These are phyloP conservation scores for Antitrichia curtipendula DNA, from an alignment of 225 moss, liverwort and hornwort species.

Conservation along the genomic window DNA sequence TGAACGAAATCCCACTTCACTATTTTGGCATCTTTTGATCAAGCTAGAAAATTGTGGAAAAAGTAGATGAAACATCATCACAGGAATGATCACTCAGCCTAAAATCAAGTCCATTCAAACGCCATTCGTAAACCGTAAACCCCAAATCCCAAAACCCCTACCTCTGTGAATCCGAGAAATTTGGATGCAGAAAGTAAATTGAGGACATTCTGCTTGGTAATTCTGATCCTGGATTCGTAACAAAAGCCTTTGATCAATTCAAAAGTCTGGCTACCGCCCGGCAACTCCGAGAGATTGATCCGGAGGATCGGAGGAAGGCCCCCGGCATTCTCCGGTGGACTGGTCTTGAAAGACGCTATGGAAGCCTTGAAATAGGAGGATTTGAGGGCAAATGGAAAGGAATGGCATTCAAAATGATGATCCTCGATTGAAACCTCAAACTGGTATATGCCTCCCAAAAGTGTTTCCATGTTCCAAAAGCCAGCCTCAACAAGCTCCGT, in stretches of 20 bases:
- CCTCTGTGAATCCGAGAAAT: slow-evolving; percentile 17
- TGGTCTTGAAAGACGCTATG: neutral
- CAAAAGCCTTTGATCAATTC: neutral
- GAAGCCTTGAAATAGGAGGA: neutral
- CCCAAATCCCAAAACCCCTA: neutral
- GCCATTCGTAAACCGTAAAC: neutral
- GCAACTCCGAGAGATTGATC: neutral
- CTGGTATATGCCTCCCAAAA: neutral
- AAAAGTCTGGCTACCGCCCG: neutral
- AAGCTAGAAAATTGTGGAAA: neutral
- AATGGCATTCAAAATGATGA: neutral
- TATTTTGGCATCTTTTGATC: neutral
- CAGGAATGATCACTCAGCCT: neutral
- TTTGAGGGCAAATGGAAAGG: neutral
- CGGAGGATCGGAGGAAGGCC: neutral
- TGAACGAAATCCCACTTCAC: neutral
- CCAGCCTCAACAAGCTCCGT: neutral
- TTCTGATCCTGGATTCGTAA: neutral
- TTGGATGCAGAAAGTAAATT: neutral
- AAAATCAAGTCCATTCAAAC: neutral
- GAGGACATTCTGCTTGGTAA: neutral
- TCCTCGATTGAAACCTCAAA: neutral
- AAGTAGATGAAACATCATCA: neutral
- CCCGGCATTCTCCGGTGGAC: neutral
- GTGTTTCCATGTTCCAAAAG: neutral